Evolutionary conservation across 257 asterid genomes (phyloP).

Genomic region (Plantago ovata): DNA sequence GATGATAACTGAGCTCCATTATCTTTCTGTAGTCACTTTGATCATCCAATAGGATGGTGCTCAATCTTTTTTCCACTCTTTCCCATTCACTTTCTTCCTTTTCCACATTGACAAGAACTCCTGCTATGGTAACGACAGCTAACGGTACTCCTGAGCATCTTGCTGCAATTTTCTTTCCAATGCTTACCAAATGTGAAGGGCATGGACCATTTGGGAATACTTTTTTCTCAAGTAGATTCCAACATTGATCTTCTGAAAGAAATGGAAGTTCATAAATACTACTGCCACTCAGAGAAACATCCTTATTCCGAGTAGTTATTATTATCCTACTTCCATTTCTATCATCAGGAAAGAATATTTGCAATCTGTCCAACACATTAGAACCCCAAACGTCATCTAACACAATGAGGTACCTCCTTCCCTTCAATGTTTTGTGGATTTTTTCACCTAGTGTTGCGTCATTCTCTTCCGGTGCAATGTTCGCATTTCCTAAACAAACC

Average conservation of each 20-base stretch:
- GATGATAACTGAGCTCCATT: no score
- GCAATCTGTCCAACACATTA: background rate
- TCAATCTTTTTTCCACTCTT: background rate
- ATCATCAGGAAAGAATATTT: background rate
- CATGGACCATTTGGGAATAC: no score
- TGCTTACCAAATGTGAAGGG: no score
- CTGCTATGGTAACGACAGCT: constrained; percentile 8
- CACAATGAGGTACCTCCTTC: no score
- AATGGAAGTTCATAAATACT: background rate
- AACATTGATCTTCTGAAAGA: no score
- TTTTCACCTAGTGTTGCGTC: background rate
- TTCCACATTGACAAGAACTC: background rate
- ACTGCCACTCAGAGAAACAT: background rate
- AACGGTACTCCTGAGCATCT: constrained; percentile 2
- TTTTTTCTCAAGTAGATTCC: no score
- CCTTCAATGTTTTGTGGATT: constrained; percentile 1
- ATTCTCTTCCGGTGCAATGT: background rate
- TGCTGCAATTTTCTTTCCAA: background rate
- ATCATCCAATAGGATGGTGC: background rate
- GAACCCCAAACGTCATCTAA: constrained; percentile 12
- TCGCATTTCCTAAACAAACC: background rate
- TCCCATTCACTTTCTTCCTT: background rate
- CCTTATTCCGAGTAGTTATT: background rate
- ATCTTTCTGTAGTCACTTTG: background rate
- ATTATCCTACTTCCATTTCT: constrained; percentile 6